phyloP scores from a whole-genome alignment of 495 filamentous ascomycete genomes.

The Xylaria palmicola region DNA sequence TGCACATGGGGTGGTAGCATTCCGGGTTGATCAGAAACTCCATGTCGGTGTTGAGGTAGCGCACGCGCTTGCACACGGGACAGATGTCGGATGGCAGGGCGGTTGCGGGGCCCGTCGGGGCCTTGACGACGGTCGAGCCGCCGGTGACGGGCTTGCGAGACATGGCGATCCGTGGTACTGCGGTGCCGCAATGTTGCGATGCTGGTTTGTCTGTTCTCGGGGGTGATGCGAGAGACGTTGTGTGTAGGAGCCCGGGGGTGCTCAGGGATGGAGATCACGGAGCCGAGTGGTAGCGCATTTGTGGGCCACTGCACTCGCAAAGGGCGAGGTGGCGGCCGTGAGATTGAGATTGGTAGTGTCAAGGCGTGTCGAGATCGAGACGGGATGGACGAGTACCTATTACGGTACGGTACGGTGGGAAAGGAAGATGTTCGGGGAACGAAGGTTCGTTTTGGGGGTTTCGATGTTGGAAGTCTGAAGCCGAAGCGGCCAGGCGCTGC shows the following conservation, averaged over 20 bases:
- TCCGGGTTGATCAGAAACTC: constrained; percentile 92
- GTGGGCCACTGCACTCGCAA: neutral
- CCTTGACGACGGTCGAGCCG: constrained; percentile 10
- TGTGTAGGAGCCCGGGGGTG: neutral
- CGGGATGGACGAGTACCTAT: neutral
- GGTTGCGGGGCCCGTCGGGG: constrained; percentile 9
- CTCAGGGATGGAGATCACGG: neutral
- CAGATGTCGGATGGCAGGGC: constrained; percentile 67
- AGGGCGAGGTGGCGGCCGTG: neutral
- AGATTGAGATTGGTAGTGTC: neutral
- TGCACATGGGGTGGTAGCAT: constrained; percentile 99
- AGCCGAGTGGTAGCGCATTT: neutral
- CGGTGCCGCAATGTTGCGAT: neutral
- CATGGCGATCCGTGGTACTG: constrained; percentile 22
- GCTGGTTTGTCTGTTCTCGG: neutral
- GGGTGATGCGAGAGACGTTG: neutral
- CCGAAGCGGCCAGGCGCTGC: neutral
- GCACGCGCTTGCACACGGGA: constrained; percentile 92
- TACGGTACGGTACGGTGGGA: neutral
- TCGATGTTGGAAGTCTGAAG: too few species aligned
- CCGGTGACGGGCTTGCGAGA: constrained; percentile 25
- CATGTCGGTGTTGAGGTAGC: constrained; percentile 92
- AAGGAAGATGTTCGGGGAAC: neutral
- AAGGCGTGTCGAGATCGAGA: neutral
- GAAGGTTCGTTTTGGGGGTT: too few species aligned